Evolutionary conservation across 2,329 filamentous ascomycete genomes (phyloP).

Genomic region (Grosmannia huntii): DNA sequence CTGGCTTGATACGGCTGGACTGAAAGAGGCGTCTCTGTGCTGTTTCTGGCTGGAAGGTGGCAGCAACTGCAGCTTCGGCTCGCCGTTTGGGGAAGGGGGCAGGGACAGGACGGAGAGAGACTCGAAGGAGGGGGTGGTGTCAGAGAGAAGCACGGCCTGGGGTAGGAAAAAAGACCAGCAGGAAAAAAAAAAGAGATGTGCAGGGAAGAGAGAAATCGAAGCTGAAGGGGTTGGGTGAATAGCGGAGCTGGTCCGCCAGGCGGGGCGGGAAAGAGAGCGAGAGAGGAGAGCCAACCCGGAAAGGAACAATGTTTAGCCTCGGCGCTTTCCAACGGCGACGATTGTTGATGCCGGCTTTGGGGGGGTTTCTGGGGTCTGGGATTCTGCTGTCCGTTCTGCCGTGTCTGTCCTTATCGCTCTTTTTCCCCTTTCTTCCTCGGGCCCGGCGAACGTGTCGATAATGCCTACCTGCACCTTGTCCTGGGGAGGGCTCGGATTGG

Average conservation of each 20-base stretch:
- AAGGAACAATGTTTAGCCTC: conserved; percentile 2
- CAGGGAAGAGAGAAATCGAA: conserved; percentile 1
- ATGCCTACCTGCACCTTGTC: too few species aligned
- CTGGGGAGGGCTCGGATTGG: too few species aligned
- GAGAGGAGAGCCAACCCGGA: not conserved
- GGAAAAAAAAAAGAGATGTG: not conserved
- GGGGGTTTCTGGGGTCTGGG: too few species aligned
- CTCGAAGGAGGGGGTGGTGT: not conserved
- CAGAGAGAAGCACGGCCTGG: not conserved
- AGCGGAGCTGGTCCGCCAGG: conserved; percentile 1
- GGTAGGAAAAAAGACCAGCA: not conserved
- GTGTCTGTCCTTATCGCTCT: too few species aligned
- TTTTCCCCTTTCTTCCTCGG: too few species aligned
- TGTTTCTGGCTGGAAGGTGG: not conserved
- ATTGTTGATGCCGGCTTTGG: too few species aligned
- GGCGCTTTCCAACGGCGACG: not conserved
- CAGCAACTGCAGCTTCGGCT: not conserved
- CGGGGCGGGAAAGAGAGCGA: conserved; percentile 1
- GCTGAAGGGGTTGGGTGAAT: conserved; percentile 4
- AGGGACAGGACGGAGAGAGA: not conserved
- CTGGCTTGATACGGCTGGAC: not conserved
- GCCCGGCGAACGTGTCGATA: too few species aligned
- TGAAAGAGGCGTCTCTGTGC: not conserved
- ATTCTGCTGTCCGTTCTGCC: too few species aligned
- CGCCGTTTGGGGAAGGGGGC: not conserved